Base-by-base conservation (phyloP, 495 filamentous ascomycete species). In the Aspergillus incahuasiensis region DNA sequence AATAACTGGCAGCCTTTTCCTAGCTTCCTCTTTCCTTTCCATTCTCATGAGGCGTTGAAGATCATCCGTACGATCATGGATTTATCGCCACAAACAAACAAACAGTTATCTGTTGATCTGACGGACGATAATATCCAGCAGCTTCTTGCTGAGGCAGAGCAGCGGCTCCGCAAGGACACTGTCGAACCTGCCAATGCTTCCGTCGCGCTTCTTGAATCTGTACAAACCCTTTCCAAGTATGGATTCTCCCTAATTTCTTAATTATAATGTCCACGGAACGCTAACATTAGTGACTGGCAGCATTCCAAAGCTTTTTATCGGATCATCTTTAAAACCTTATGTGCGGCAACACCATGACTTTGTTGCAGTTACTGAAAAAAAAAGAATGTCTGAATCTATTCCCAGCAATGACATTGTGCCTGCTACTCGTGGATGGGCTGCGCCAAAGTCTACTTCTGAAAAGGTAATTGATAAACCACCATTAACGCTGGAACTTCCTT, bases 91-190 rank as follows among this genome's bases (percentile, higher is more conserved):
- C n/a, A n/a, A n/a, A n/a, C n/a, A n/a, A n/a, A n/a, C n/a, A n/a
- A n/a, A n/a, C n/a, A n/a, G n/a, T n/a, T n/a, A n/a, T n/a, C 65
- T 34, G 49, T 62, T 43, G 60, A 68, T 20, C 44, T 72, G 47
- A 68, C 65, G 32, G 82, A 83, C 76, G 78, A 83, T 57, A 79
- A 85, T 63, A 77, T 89, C 48, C 70, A 79, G 56, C 70, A 80
- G 58, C 74, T 91, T 34, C 78, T 91, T 39, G 72, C 77, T 48
- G 77, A 86, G 68, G 87, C 87, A 32, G 83, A 87, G 61, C 63
- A 69, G 53, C 76, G 85, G 45, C 69, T 90, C 56, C 78, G 68
- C 53, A 60, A 63, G 13, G 47, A 57, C 11, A 53, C 63, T n/a
- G 52, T 52, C 7, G 50, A 57, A 19, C 8, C 48, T 22, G 18